Evolutionary conservation across 441 rosid genomes (phyloP), one percentile per base, ranked within the genome.

Genomic region (Theobroma grandiflorum): DNA sequence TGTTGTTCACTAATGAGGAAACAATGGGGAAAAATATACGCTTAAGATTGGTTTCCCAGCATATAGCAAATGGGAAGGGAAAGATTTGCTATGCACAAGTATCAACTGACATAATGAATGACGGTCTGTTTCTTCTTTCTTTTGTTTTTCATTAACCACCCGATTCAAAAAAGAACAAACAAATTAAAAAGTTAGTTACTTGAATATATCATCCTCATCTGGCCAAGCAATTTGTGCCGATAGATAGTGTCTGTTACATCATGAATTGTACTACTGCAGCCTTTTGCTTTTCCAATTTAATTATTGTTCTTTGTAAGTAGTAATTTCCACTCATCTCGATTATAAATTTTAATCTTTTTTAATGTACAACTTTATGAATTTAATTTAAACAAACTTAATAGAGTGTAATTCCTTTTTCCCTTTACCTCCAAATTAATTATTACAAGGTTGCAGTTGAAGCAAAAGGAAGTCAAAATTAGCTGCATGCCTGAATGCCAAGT

Each of bases 31-130:
- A 78, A 78, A 75, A 35, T 14, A 16, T 70, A 58, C 63, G 50
- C 70, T 64, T 43, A 69, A 77, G 81, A 85, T 26, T 1, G 81
- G 62, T 53, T 18, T 16, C 74, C 31, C 76, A 10, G 84, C 76
- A 79, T 47, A 6, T 70, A 47, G 74, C 40, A 70, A 70, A 22
- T 61, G 2, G 38, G 65, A 3, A 50, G 4, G 4, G 2, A 50
- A 50, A 14, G 53, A 50, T 50, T 50, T 50, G 18, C 14, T 50
- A 2, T 50, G 53, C 53, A 12, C 18, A 50, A 50, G 14, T 50
- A 50, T 50, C 14, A 50, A 14, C 53, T 11, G 49, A 14, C 53
- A 50, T 50, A 11, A 50, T 50, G 53, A 0, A 12, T 12, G 15
- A 14, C 18, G 12, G 14, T 14, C 12, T 50, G 0, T 50, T 12